Evolutionary conservation across 192 early-diverging fungal species (phyloP).

Genomic region (Coemansia sp.): DNA sequence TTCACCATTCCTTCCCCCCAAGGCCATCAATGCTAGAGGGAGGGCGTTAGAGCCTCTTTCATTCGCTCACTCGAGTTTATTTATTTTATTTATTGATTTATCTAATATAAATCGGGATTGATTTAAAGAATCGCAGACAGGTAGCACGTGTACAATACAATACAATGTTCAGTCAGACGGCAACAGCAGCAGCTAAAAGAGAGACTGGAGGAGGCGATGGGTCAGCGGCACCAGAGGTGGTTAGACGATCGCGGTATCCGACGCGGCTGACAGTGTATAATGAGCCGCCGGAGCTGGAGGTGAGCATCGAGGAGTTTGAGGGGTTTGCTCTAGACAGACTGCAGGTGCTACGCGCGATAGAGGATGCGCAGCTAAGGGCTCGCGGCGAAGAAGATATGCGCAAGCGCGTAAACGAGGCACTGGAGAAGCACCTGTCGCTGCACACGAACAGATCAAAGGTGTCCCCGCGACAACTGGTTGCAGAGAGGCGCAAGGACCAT

Average conservation of each 20-base stretch:
- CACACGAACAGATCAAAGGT: constrained; percentile 55
- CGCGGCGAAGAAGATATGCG: constrained; percentile 61
- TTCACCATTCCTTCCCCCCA: background rate
- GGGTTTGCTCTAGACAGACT: constrained; percentile 55
- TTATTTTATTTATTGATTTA: constrained; percentile 4
- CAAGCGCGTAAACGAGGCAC: constrained; percentile 53
- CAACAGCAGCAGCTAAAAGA: constrained; percentile 13
- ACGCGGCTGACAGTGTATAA: constrained; percentile 42
- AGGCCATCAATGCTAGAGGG: too few species aligned
- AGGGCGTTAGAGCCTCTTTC: background rate
- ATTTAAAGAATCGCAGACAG: background rate
- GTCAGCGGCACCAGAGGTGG: constrained; percentile 38
- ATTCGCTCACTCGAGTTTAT: background rate
- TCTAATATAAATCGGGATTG: background rate
- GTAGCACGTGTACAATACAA: background rate
- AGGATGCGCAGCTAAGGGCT: constrained; percentile 77
- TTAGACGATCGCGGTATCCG: constrained; percentile 51
- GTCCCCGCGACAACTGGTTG: constrained; percentile 45
- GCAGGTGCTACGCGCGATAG: constrained; percentile 79
- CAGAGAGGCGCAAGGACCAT: constrained; percentile 77
- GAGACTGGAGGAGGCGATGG: constrained; percentile 18
- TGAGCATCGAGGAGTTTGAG: constrained; percentile 57
- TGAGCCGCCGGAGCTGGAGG: constrained; percentile 45
- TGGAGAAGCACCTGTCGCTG: constrained; percentile 66
- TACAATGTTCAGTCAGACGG: constrained; percentile 48